A percentile compares a stretch with the other conserved stretches of the same genome.
Evolutionary conservation across 2,329 filamentous ascomycete genomes (phyloP).

Genomic region (Alternaria brassicae): DNA sequence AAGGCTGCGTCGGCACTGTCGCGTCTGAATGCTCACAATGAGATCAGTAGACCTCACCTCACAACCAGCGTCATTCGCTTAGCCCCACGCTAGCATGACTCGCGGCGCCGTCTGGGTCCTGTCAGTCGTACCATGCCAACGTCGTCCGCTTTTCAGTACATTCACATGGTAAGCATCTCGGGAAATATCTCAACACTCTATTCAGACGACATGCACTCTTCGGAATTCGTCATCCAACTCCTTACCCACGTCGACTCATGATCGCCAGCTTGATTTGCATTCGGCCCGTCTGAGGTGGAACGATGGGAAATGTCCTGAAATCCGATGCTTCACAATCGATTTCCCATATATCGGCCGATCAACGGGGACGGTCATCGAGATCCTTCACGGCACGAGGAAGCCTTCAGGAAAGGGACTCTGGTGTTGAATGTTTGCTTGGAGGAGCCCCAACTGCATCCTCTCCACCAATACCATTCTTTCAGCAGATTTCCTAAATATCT

Average conservation of each 20-base stretch:
- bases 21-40: constrained; percentile 21
- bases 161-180: background rate
- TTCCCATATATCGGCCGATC: constrained; percentile 2
- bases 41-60: constrained; percentile 20
- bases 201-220: background rate
- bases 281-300: constrained; percentile 9
- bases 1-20: constrained; percentile 7
- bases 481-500: background rate
- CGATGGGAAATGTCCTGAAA: constrained; percentile 14
- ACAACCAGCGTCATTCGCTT: constrained; percentile 20
- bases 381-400: background rate
- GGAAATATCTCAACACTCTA: background rate
- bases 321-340: background rate
- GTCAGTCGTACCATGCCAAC: constrained; percentile 9
- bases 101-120: constrained; percentile 4
- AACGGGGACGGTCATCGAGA: background rate
- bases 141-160: constrained; percentile 2
- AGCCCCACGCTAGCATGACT: constrained; percentile 20
- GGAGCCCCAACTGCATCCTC: background rate
- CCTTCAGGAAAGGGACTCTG: background rate
- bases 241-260: background rate
- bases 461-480: background rate
- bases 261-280: background rate
- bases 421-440: background rate
- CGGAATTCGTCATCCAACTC: background rate